Percentiles rank a stretch among this genome's conserved stretches.
phyloP scores from a whole-genome alignment of 2,329 filamentous ascomycete genomes.

The Leptodontidium sp. region DNA sequence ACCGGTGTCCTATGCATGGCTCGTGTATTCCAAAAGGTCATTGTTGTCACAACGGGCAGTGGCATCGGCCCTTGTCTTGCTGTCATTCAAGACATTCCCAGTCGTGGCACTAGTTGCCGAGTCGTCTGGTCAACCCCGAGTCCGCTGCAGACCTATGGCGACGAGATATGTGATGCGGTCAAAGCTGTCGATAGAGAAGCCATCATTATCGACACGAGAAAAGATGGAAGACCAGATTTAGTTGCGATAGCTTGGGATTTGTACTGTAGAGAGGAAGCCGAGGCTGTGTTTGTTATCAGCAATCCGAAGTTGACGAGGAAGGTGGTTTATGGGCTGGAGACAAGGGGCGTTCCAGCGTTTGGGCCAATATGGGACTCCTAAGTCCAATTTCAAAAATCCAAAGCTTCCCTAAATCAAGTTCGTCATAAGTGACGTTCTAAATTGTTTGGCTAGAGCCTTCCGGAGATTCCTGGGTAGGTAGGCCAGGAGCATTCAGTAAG shows the following conservation, averaged over 20 bases:
- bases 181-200: constrained; percentile 45
- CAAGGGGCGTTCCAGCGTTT: constrained; percentile 48
- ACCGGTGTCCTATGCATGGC: constrained; percentile 48
- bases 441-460: too few species aligned
- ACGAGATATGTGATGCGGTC: constrained; percentile 46
- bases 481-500: too few species aligned
- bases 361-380: constrained; percentile 49
- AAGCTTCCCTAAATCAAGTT: background rate
- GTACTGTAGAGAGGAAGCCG: constrained; percentile 45
- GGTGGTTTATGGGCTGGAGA: constrained; percentile 50
- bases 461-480: too few species aligned
- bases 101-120: constrained; percentile 34
- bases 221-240: constrained; percentile 46
- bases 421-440: too few species aligned
- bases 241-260: constrained; percentile 45
- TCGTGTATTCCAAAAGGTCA: constrained; percentile 46
- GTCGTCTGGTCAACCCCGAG: constrained; percentile 49
- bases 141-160: constrained; percentile 46
- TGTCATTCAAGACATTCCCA: constrained; percentile 42
- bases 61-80: constrained; percentile 49
- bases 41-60: constrained; percentile 49
- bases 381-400: background rate
- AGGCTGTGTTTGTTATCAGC: constrained; percentile 50
- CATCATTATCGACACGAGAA: constrained; percentile 48
- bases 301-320: constrained; percentile 49